Base-by-base conservation (phyloP, 148 eudicot species). In the Chenopodium suecicum region DNA sequence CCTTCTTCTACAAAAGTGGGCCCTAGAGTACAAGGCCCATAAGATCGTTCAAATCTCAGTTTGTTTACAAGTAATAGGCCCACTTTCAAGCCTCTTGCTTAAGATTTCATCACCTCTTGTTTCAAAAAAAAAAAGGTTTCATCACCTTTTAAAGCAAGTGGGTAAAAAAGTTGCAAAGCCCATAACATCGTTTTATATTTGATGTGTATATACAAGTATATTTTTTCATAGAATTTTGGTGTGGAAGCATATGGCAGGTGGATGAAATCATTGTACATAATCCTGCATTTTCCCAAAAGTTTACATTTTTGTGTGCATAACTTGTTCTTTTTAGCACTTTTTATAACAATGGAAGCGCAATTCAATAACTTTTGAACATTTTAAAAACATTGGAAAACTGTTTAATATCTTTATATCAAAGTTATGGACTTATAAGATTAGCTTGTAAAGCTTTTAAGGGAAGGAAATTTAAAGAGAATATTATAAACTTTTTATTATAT, bases 241-340 rank as follows among this genome's bases (percentile, higher is more conserved):
- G 2, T 44, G 47, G 25, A 80, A 80, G 83, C 78, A 63, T 80
- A 63, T 80, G 63, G 78, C 46, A 29, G 58, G 82, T 80, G 82
- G 31, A 60, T 29, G 19, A 29, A 48, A 63, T 63, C 72, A 65
- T 74, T 81, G 48, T 47, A 60, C 47, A 47, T 54, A 44, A 41
- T 48, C 65, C 34, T 34, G 48, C 77, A 73, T 70, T 81, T 65
- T 37, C 78, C 83, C 48, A 81, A 56, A 79, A 80, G 46, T 46
- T 79, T 34, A 32, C 65, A 32, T 54, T 54, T 56, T 37, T 48
- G 27, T 64, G 68, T 22, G 68, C 68, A 23, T 64, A 64, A n/a
- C 29, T 62, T 7, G 9, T 41, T 63, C 54, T n/a, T 37, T 63
- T 34, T 77, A 19, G 68, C 29, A 48, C 52, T 48, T 10, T 48